These are phyloP conservation scores for Penicillium odoratum DNA, from an alignment of 495 filamentous ascomycete species.

Conservation along the genomic window DNA sequence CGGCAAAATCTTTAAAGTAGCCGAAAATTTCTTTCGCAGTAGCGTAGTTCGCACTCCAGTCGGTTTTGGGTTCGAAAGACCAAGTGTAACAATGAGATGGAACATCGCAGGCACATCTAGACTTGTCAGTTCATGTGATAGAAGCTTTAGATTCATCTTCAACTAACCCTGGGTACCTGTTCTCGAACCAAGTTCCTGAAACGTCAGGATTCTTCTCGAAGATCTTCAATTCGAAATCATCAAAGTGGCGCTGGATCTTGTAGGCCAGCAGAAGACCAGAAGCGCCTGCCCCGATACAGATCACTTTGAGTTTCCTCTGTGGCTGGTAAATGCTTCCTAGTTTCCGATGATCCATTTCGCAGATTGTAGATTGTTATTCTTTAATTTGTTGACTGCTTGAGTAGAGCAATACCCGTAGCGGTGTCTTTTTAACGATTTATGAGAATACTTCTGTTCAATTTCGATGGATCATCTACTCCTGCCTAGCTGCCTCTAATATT, in stretches of 20 bases:
- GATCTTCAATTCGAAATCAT: not conserved
- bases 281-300: not conserved
- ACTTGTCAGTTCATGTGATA: too few relatives aligned
- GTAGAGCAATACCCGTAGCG: too few relatives aligned
- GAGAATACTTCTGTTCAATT: too few relatives aligned
- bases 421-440: too few relatives aligned
- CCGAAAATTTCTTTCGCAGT: conserved; percentile 48
- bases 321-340: too few relatives aligned
- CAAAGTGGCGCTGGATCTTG: not conserved
- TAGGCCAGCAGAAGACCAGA: not conserved
- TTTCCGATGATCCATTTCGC: too few relatives aligned
- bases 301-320: too few relatives aligned
- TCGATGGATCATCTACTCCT: too few relatives aligned
- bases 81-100: not conserved
- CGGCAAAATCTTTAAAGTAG: conserved; percentile 44
- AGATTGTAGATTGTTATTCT: too few relatives aligned
- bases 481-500: too few relatives aligned
- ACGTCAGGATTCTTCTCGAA: conserved; percentile 2
- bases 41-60: conserved; percentile 46
- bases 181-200: conserved; percentile 6
- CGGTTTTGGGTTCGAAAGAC: not conserved
- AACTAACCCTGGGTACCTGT: not conserved
- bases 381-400: too few relatives aligned
- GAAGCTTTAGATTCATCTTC: too few relatives aligned
- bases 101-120: conserved; percentile 1